Evolutionary conservation across 2,329 filamentous ascomycete genomes (phyloP).

Genomic region (Penicillium sclerotiorum): DNA sequence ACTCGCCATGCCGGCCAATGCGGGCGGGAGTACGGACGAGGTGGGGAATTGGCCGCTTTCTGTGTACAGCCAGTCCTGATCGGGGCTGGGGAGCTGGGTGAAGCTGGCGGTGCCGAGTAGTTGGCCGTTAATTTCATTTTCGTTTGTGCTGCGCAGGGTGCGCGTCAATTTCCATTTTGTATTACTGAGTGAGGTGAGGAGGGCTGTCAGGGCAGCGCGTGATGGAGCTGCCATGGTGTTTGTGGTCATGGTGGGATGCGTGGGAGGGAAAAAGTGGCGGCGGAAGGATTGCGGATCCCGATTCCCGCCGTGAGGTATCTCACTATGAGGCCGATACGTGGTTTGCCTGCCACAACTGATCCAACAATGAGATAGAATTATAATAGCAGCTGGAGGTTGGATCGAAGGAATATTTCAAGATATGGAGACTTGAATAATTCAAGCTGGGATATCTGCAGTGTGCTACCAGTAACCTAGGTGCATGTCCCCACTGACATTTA

Average conservation of each 20-base stretch:
- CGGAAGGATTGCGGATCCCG: background rate
- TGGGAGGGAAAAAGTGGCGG: background rate
- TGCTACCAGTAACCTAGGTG: no score
- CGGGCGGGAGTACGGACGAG: conserved; percentile 26
- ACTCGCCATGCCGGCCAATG: conserved; percentile 12
- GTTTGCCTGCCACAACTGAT: no score
- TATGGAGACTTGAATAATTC: no score
- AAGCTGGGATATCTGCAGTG: no score
- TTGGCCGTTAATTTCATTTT: conserved; percentile 44
- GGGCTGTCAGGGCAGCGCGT: conserved; percentile 15
- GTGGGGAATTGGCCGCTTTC: conserved; percentile 46
- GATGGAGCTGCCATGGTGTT: conserved; percentile 6
- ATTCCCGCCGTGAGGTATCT: no score
- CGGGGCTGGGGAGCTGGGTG: conserved; percentile 26
- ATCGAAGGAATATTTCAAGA: no score
- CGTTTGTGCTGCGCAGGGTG: conserved; percentile 44
- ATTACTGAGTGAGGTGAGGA: conserved; percentile 34
- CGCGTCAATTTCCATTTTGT: conserved; percentile 41
- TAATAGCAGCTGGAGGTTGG: no score
- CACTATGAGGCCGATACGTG: no score
- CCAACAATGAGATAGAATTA: no score
- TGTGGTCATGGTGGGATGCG: background rate
- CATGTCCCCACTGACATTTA: no score
- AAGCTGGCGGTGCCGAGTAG: conserved; percentile 46
- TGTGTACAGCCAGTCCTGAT: conserved; percentile 42